A percentile compares a stretch with the other conserved stretches of the same genome.
Conservation (phyloP, 805 yeast species). For the Maudiozyma turicensis region DNA sequence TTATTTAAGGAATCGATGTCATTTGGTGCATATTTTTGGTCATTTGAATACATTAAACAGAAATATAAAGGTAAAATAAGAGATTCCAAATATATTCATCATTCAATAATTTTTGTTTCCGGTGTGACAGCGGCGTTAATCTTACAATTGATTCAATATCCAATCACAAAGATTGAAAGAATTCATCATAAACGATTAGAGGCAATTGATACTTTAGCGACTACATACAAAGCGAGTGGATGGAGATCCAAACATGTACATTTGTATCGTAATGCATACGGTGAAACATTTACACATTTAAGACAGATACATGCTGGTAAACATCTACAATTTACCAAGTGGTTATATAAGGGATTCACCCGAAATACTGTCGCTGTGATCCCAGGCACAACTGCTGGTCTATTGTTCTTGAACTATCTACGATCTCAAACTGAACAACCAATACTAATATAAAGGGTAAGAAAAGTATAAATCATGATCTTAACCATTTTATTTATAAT, state of each 20-base stretch:
- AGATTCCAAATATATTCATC: constrained; percentile 21
- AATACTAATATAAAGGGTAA: neutral
- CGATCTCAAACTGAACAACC: constrained; percentile 31
- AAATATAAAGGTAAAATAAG: constrained; percentile 43
- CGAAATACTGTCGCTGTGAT: constrained; percentile 63
- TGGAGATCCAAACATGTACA: neutral
- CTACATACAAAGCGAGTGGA: neutral
- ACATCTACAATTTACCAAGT: constrained; percentile 39
- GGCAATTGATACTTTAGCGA: constrained; percentile 28
- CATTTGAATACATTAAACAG: constrained; percentile 72
- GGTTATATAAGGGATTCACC: constrained; percentile 72
- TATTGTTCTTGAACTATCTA: constrained; percentile 75
- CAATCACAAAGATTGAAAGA: constrained; percentile 69
- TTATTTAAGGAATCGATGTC: constrained; percentile 71
- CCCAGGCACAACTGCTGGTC: constrained; percentile 84
- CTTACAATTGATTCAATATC: constrained; percentile 72
- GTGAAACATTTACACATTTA: constrained; percentile 61
- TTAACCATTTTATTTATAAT: neutral
- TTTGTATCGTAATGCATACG: constrained; percentile 37
- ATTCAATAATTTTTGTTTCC: constrained; percentile 48
- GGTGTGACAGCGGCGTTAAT: constrained; percentile 83
- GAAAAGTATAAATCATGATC: neutral
- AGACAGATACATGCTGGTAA: constrained; percentile 39
- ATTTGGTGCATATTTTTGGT: constrained; percentile 73
- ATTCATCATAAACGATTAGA: constrained; percentile 73